Conservation (phyloP, 345 rosid species). For the Salix exigua region DNA sequence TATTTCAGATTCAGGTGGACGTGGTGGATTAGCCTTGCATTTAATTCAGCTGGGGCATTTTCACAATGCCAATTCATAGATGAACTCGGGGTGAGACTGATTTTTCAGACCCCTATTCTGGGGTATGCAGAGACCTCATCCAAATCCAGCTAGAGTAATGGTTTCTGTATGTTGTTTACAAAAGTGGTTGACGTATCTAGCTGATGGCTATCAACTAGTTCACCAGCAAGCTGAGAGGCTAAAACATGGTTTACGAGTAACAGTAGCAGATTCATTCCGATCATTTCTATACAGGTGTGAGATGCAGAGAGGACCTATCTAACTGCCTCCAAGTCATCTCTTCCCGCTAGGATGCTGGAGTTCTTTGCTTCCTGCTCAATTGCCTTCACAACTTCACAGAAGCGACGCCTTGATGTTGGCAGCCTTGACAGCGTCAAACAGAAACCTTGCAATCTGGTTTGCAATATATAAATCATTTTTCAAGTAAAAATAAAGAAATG, state of each 20-base stretch:
- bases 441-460: constrained; percentile 21
- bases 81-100: too few species aligned
- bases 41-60: too few species aligned
- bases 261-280: not conserved
- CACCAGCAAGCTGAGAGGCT: not conserved
- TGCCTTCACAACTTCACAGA: constrained; percentile 20
- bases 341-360: not conserved
- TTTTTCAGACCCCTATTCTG: too few species aligned
- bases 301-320: not conserved
- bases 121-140: too few species aligned
- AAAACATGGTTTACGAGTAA: not conserved
- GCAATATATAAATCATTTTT: not conserved
- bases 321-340: constrained; percentile 11
- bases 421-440: constrained; percentile 23
- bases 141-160: too few species aligned
- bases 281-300: not conserved
- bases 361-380: constrained; percentile 15
- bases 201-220: not conserved
- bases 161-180: too few species aligned
- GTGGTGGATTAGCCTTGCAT: too few species aligned
- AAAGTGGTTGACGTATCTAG: too few species aligned
- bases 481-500: not conserved
- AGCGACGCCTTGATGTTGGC: constrained; percentile 24
- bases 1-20: too few species aligned
- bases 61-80: too few species aligned